Evolutionary conservation across 345 rosid genomes (phyloP).

Genomic region (Noccaea caerulescens): DNA sequence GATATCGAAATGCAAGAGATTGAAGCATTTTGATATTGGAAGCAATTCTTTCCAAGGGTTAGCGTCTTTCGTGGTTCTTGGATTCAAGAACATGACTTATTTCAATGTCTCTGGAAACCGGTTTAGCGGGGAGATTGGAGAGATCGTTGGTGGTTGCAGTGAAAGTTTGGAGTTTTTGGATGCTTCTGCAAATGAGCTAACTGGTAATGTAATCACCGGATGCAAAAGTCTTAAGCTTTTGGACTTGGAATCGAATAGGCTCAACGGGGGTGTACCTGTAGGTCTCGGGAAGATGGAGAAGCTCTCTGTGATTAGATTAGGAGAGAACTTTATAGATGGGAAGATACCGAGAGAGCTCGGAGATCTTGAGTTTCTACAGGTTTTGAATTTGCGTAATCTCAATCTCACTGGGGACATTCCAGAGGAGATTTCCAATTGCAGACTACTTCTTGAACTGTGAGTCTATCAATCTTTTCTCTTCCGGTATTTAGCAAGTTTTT

Average conservation of each 20-base stretch:
- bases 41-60: slow-evolving; percentile 68
- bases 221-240: slow-evolving; percentile 75
- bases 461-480: slow-evolving; percentile 41
- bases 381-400: slow-evolving; percentile 82
- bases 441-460: slow-evolving; percentile 80
- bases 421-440: slow-evolving; percentile 64
- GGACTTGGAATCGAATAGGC: slow-evolving; percentile 73
- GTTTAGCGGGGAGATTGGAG: slow-evolving; percentile 67
- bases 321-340: slow-evolving; percentile 66
- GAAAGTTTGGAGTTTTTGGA: slow-evolving; percentile 64
- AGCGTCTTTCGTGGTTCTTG: slow-evolving; percentile 67
- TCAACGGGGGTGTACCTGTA: slow-evolving; percentile 67
- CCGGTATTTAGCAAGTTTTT: neutral
- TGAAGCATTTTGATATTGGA: slow-evolving; percentile 69
- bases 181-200: slow-evolving; percentile 71
- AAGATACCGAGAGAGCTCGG: slow-evolving; percentile 63
- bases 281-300: slow-evolving; percentile 52
- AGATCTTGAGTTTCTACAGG: slow-evolving; percentile 62
- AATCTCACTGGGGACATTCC: slow-evolving; percentile 70
- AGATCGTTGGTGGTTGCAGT: slow-evolving; percentile 54
- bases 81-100: slow-evolving; percentile 58
- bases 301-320: slow-evolving; percentile 72
- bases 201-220: slow-evolving; percentile 60
- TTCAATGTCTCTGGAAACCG: slow-evolving; percentile 72
- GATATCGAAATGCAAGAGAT: slow-evolving; percentile 59